Evolutionary conservation across 148 eudicot genomes (phyloP), one percentile per base, ranked within the genome.

Genomic region (Persicaria tinctoria): DNA sequence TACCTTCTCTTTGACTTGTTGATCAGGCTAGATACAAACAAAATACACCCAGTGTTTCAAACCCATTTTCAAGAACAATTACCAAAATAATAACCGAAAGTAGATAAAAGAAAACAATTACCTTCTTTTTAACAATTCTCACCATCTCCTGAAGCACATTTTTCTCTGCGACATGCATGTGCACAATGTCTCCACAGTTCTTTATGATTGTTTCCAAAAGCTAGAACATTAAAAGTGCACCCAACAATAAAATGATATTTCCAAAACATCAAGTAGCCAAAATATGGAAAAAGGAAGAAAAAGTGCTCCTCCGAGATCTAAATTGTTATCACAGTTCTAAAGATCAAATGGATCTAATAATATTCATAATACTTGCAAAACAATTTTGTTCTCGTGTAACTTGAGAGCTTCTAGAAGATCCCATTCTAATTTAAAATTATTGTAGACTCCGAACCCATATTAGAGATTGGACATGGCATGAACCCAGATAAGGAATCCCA

Each of bases 91-190:
- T 46, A 70, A 64, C 70, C 18, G 4, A 49, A 54, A 46, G 56
- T 49, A 75, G 14, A 60, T 18, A 56, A 46, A n/a, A 18, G 8
- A 46, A 16, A 70, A 70, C 11, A 38, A 68, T 13, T 81, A 95
- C 98, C 97, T 90, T 95, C 85, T 89, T 95, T 77, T 82, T 90
- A 17, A 83, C 91, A 54, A 95, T 90, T 80, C 79, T 90, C 81
- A 90, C 96, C 98, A 95, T 95, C 66, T 90, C 97, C 79, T 86
- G 93, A 62, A 89, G 97, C 48, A 95, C 73, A 76, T 86, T 95
- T 87, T 79, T 95, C 88, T 95, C 98, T 41, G 97, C 98, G 49
- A 95, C 98, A 80, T 92, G 96, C 96, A 92, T 87, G 79, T 95
- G 98, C 82, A 95, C 89, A 64, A 90, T 78, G 64, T 95, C 97